Evolutionary conservation across 768 basidiomycete species (phyloP).

Genomic region (Wakefieldia striispora): DNA sequence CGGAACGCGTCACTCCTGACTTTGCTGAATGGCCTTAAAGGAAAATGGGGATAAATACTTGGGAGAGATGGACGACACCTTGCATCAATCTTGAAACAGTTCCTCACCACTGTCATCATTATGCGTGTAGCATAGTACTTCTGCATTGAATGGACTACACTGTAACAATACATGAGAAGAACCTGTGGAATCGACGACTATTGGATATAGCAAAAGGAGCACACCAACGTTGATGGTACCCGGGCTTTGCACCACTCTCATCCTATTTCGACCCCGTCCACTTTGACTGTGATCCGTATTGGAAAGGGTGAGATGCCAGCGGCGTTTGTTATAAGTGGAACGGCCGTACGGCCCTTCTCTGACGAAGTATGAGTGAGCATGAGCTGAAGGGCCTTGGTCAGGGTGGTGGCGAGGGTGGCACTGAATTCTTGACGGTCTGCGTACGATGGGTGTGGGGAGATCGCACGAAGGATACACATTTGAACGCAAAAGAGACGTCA

Average conservation of each 20-base stretch:
- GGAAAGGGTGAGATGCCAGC: constrained; percentile 80
- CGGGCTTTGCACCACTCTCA: constrained; percentile 13
- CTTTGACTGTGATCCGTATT: constrained; percentile 61
- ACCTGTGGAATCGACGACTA: no score
- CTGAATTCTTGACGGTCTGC: constrained; percentile 53
- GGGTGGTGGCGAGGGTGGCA: constrained; percentile 52
- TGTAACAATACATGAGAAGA: no score
- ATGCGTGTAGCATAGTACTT: no score
- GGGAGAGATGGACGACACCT: background rate
- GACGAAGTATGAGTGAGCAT: constrained; percentile 81
- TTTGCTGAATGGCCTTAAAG: constrained; percentile 10
- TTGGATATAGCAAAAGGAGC: no score
- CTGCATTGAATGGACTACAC: no score
- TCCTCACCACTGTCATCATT: no score
- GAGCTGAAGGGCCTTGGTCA: constrained; percentile 63
- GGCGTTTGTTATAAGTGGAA: constrained; percentile 78
- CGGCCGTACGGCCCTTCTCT: constrained; percentile 67
- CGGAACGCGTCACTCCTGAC: constrained; percentile 10
- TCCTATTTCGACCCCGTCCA: constrained; percentile 64
- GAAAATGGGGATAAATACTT: background rate
- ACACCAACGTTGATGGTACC: no score
- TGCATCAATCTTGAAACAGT: no score
- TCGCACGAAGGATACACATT: no score
- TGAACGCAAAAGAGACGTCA: background rate
- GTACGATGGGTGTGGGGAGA: background rate